Base-by-base conservation (phyloP, 768 basidiomycete genomes). In the Auricularia sp. region DNA sequence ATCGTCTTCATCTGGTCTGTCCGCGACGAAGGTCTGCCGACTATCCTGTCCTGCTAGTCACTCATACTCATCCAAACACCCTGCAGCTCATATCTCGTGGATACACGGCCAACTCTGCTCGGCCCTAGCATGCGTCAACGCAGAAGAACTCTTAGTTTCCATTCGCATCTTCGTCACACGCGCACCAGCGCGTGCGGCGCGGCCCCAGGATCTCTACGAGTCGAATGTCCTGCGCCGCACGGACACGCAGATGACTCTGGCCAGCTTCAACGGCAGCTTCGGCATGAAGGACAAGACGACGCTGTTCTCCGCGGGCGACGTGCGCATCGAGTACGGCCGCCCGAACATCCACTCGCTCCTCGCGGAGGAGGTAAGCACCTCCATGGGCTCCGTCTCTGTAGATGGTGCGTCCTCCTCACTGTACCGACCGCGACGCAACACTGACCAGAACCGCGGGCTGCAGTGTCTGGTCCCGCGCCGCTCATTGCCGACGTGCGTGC, bases 1-100 rank as follows among this genome's bases (percentile, higher is more conserved):
- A 65, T 80, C 14, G 68, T 78, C 1, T 79, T 82, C 63, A 65
- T 82, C 11, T 83, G 81, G 81, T 71, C 74, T 0, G 70, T 80
- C 35, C 77, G 79, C 8, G 75, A 80, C 34, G 36, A 69, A 14
- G 71, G 80, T 81, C 29, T 29, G 29, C 29, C 29, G 29, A 64
- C 65, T 70, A 68, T 14, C 10, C 39, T 13, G 39, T 29, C 11
- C 6, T n/a, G 21, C 56, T 29, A 10, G 11, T 7, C 10, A 24
- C 21, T 59, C 7, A 7, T 6, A 14, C 8, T 34, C 11, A 16
- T 6, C 16, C 21, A 21, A 51, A 6, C 6, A 6, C 47, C 1
- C 11, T 13, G 21, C 34, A 59, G 56, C 56, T 7, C 56, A 59
- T 18, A 59, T 59, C n/a, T 29, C 56, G 6, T 59, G 56, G 56